Conservation (phyloP, 192 early-diverging fungal species). For the Kickxella alabastrina region DNA sequence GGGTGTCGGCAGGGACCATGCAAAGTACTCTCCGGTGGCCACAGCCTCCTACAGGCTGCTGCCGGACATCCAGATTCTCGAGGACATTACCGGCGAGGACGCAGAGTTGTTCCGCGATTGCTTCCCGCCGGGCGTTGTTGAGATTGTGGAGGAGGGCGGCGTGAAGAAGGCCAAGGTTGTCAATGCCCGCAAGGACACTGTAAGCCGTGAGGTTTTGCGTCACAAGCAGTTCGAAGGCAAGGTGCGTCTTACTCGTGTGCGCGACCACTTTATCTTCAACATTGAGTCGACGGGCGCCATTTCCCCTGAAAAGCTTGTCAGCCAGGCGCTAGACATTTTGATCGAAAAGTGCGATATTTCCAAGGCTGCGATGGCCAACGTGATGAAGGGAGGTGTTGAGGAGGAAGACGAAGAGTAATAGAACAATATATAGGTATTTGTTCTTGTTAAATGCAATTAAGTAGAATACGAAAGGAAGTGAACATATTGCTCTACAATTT, state of each 20-base stretch:
- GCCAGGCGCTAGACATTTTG: conserved; percentile 73
- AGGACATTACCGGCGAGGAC: conserved; percentile 78
- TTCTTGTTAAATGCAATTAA: too few relatives aligned
- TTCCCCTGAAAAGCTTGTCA: conserved; percentile 71
- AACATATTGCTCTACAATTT: too few relatives aligned
- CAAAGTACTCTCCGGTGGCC: conserved; percentile 96
- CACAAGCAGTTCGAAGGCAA: conserved; percentile 89
- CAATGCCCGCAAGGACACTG: conserved; percentile 93
- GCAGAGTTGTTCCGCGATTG: conserved; percentile 80
- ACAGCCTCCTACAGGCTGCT: conserved; percentile 93
- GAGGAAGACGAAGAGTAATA: conserved; percentile 25
- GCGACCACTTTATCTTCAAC: conserved; percentile 98
- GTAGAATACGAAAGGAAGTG: too few relatives aligned
- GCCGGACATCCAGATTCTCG: conserved; percentile 82
- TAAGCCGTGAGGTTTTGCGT: conserved; percentile 87
- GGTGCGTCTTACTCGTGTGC: conserved; percentile 82
- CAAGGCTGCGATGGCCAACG: conserved; percentile 57
- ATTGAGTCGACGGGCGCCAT: conserved; percentile 86
- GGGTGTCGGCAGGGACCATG: conserved; percentile 93
- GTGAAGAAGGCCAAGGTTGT: conserved; percentile 73
- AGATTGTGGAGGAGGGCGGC: conserved; percentile 64
- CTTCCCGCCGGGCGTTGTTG: conserved; percentile 85
- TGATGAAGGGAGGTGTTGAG: conserved; percentile 2
- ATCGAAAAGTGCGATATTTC: conserved; percentile 74
- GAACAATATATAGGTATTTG: too few relatives aligned